Base-by-base conservation (phyloP, 345 rosid genomes). In the Hypericum perforatum region DNA sequence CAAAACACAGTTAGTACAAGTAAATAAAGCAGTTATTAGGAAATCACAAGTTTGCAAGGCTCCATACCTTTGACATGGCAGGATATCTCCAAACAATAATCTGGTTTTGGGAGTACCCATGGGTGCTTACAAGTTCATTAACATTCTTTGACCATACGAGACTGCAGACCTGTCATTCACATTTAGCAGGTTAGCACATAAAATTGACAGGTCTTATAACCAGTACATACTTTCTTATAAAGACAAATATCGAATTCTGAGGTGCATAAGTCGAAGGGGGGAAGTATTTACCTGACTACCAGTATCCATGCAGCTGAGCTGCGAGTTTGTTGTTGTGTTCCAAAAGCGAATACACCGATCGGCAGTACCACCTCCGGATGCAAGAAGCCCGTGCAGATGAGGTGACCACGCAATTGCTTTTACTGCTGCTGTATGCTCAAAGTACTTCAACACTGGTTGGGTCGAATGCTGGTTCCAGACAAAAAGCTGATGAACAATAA, bases 351-450 rank as follows among this genome's bases (percentile, higher is more conserved):
- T 86, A 65, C 96, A 94, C 41, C 95, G 79, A 59, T 89, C 99
- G 53, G 95, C 95, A 40, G 97, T 89, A 54, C 99, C 99, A 22
- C 99, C 99, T 16, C 99, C 99, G 4, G 97, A 94, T 46, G 99
- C 99, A 64, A 94, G 95, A 65, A 94, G 86, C 51, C 99, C 99
- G 41, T 86, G 81, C 53, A 89, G 84, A 81, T 89, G 97, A 0
- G 99, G 99, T 8, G 99, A 94, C 99, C 99, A 94, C 0, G 99
- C 95, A 70, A 94, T 94, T 59, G 99, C 99, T 78, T 94, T 94
- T 29, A 94, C 99, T 38, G 99, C 99, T 29, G 99, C 99, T 41
- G 92, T 77, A 71, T 94, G 99, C 58, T 84, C 99, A 64, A 89
- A 75, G 75, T 77, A 94, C 74, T 78, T 94, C 60, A 89, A 63